phyloP scores from a whole-genome alignment of 2,329 filamentous ascomycete genomes.

The Dactylellina drechsleri region DNA sequence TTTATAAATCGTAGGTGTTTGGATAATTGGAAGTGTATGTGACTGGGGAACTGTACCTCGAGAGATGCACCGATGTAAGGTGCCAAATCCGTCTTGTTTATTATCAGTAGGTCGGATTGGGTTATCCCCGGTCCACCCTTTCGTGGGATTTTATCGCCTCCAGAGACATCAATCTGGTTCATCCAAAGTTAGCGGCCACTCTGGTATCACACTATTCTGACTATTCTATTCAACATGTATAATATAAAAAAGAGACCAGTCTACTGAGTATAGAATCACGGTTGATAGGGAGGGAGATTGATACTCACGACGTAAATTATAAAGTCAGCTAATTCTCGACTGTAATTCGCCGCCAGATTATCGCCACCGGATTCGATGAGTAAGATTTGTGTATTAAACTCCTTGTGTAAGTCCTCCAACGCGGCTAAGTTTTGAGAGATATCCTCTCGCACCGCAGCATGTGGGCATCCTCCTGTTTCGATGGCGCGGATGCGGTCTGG shows the following conservation, averaged over 20 bases:
- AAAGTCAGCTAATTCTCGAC: conserved; percentile 90
- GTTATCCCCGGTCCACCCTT: conserved; percentile 98
- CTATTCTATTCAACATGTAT: too few relatives aligned
- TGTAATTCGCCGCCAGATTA: conserved; percentile 97
- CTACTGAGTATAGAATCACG: too few relatives aligned
- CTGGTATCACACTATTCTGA: neutral
- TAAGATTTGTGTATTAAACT: conserved; percentile 82
- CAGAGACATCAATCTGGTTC: conserved; percentile 81
- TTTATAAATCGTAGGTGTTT: too few relatives aligned
- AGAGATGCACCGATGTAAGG: conserved; percentile 90
- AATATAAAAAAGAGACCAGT: too few relatives aligned
- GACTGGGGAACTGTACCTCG: conserved; percentile 61
- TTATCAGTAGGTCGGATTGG: conserved; percentile 89
- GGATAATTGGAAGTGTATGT: too few relatives aligned
- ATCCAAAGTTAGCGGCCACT: neutral
- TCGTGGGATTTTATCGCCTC: conserved; percentile 93
- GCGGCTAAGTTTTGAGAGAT: conserved; percentile 93
- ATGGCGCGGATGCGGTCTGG: conserved; percentile 89
- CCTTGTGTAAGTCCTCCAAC: conserved; percentile 84
- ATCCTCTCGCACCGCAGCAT: conserved; percentile 96
- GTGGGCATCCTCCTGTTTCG: conserved; percentile 95
- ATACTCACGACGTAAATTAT: conserved; percentile 82
- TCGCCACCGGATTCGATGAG: conserved; percentile 96
- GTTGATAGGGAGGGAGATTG: neutral
- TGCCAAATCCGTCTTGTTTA: conserved; percentile 97